Conservation (phyloP, 2,329 filamentous ascomycete genomes). For the Colletotrichum sp. region DNA sequence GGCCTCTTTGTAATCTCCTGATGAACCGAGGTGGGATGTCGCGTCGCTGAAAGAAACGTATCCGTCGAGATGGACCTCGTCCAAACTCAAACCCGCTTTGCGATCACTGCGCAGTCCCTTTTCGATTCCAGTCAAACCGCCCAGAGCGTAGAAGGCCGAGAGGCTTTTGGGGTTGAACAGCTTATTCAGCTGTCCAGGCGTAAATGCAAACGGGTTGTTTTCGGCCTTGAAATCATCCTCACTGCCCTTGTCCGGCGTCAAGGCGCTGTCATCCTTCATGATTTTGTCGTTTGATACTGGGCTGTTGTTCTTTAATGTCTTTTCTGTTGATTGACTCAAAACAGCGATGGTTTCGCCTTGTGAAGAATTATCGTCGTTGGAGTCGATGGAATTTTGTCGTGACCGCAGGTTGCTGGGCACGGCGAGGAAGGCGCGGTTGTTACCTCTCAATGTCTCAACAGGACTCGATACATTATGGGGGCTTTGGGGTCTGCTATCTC, state of each 20-base stretch:
- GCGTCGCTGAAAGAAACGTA: constrained; percentile 76
- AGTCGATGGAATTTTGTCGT: constrained; percentile 73
- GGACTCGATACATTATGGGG: constrained; percentile 74
- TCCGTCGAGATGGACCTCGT: constrained; percentile 73
- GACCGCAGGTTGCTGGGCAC: constrained; percentile 68
- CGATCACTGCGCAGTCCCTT: constrained; percentile 78
- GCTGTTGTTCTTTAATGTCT: constrained; percentile 42
- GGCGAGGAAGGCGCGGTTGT: constrained; percentile 63
- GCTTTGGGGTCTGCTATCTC: constrained; percentile 67
- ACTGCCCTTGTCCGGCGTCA: constrained; percentile 77
- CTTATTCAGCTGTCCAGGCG: constrained; percentile 83
- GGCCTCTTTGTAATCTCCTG: constrained; percentile 17
- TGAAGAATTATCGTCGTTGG: constrained; percentile 61
- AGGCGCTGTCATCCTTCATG: constrained; percentile 69
- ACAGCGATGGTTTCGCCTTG: constrained; percentile 67
- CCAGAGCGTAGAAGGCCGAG: constrained; percentile 79
- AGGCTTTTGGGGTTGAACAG: constrained; percentile 90
- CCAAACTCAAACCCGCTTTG: constrained; percentile 74
- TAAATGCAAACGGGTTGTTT: constrained; percentile 85
- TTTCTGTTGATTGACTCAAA: constrained; percentile 48
- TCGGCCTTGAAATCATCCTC: constrained; percentile 78
- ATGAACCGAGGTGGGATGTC: constrained; percentile 35
- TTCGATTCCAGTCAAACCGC: constrained; percentile 79
- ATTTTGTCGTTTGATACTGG: constrained; percentile 57
- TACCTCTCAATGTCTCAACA: constrained; percentile 46